Evolutionary conservation across 176 grass and related monocot species (phyloP).

Genomic region (Microstegium vimineum): DNA sequence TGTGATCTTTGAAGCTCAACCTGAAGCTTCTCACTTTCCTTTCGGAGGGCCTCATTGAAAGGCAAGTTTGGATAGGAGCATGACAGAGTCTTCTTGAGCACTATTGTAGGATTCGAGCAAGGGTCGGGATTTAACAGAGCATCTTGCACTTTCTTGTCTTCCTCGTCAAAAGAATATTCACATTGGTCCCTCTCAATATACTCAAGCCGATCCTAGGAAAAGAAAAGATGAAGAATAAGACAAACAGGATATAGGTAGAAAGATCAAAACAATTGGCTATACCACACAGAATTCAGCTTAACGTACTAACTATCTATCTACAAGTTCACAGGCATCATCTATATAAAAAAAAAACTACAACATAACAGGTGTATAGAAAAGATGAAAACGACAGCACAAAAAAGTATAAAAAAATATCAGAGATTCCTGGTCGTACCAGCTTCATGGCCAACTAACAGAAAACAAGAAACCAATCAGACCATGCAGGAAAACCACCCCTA

Average conservation of each 20-base stretch:
- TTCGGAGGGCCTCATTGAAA: conserved; percentile 76
- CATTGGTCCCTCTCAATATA: conserved; percentile 90
- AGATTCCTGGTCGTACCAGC: conserved; percentile 7
- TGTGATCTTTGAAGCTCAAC: conserved; percentile 91
- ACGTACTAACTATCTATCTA: neutral
- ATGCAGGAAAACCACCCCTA: conserved; percentile 27
- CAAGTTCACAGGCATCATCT: neutral
- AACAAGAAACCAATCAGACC: conserved; percentile 2
- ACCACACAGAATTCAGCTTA: neutral
- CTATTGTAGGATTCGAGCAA: conserved; percentile 47
- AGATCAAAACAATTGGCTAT: neutral
- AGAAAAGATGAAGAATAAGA: neutral
- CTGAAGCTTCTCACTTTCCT: conserved; percentile 96
- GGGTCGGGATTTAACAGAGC: conserved; percentile 73
- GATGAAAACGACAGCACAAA: conserved; percentile 13
- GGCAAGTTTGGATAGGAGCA: conserved; percentile 93
- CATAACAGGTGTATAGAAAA: neutral
- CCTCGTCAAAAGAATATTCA: conserved; percentile 95
- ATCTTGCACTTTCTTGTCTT: conserved; percentile 90
- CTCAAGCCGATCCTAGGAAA: conserved; percentile 69
- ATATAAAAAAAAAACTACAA: neutral
- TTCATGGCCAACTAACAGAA: conserved; percentile 18
- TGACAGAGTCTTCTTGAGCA: conserved; percentile 89
- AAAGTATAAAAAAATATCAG: neutral
- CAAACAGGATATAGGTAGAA: neutral